Evolutionary conservation across 257 asterid species (phyloP).

Genomic region (Agastache rugosa): DNA sequence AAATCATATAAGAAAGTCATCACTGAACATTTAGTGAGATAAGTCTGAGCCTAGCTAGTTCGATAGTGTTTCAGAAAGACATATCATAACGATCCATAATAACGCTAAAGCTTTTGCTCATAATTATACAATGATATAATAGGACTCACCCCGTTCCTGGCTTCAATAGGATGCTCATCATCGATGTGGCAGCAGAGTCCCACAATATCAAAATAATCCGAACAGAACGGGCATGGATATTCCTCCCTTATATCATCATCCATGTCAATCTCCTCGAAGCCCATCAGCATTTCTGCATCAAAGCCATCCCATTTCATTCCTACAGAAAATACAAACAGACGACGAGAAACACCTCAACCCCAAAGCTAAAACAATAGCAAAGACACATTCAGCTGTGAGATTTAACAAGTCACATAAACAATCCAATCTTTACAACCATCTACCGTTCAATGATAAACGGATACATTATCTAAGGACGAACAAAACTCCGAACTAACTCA

Average conservation of each 20-base stretch:
- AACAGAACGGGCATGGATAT: constrained; percentile 81
- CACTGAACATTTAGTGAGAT: background rate
- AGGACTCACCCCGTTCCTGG: constrained; percentile 70
- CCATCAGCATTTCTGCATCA: constrained; percentile 83
- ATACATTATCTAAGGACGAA: background rate
- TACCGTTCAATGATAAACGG: background rate
- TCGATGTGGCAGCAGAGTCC: constrained; percentile 90
- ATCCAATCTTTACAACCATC: constrained; percentile 21
- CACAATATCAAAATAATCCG: constrained; percentile 76
- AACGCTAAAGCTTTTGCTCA: background rate
- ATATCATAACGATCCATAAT: background rate
- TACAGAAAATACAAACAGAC: constrained; percentile 1
- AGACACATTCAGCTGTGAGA: background rate
- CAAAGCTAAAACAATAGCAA: background rate
- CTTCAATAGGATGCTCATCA: constrained; percentile 89
- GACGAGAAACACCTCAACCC: constrained; percentile 28
- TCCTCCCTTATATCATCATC: constrained; percentile 79
- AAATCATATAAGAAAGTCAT: constrained; percentile 2
- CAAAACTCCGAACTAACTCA: background rate
- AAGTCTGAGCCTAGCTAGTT: constrained; percentile 2
- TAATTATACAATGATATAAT: background rate
- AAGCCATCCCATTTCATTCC: constrained; percentile 69
- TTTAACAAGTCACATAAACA: constrained; percentile 9
- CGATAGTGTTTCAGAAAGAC: background rate
- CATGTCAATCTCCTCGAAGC: constrained; percentile 76